Percentiles rank a stretch among this genome's conserved stretches.
phyloP scores from a whole-genome alignment of 352 stramenopile species.

The Globisporangium ultimum region DNA sequence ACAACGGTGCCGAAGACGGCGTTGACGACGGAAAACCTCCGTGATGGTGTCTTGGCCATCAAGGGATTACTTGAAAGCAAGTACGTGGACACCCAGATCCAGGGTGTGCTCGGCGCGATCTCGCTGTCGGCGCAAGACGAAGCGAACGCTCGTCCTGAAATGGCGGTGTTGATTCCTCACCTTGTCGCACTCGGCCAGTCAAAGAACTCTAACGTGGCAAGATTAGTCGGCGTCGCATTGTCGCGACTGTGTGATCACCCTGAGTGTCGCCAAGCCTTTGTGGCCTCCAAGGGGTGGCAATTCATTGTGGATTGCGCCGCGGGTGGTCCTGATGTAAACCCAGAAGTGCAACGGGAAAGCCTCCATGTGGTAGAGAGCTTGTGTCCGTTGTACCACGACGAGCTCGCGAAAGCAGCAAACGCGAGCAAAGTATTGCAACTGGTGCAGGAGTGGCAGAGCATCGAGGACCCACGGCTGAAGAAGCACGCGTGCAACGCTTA shows the following conservation, averaged over 20 bases:
- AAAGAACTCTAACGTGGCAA: slow-evolving; percentile 50
- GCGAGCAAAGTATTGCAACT: slow-evolving; percentile 58
- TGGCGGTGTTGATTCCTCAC: slow-evolving; percentile 66
- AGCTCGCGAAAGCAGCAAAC: slow-evolving; percentile 64
- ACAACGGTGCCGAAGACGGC: slow-evolving; percentile 39
- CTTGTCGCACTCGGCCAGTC: slow-evolving; percentile 65
- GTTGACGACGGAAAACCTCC: slow-evolving; percentile 42
- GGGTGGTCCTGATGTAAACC: slow-evolving; percentile 50
- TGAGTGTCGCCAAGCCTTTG: slow-evolving; percentile 78
- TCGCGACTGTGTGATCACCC: slow-evolving; percentile 81
- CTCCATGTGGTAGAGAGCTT: slow-evolving; percentile 86
- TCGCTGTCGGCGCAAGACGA: slow-evolving; percentile 64
- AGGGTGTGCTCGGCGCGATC: slow-evolving; percentile 77
- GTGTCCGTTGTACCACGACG: slow-evolving; percentile 77
- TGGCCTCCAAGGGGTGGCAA: slow-evolving; percentile 78
- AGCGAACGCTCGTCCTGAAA: slow-evolving; percentile 40
- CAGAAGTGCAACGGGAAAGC: slow-evolving; percentile 81
- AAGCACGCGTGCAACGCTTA: slow-evolving; percentile 84
- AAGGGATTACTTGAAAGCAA: slow-evolving; percentile 76
- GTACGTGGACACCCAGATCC: slow-evolving; percentile 74
- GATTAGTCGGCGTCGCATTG: slow-evolving; percentile 69
- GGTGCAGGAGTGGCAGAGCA: slow-evolving; percentile 77
- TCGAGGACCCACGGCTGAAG: slow-evolving; percentile 80
- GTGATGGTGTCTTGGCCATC: slow-evolving; percentile 56
- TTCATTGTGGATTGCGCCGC: slow-evolving; percentile 79